Percentiles rank a stretch among this genome's conserved stretches.
Conservation (phyloP, 805 yeast genomes). For the Yarrowia sp. region DNA sequence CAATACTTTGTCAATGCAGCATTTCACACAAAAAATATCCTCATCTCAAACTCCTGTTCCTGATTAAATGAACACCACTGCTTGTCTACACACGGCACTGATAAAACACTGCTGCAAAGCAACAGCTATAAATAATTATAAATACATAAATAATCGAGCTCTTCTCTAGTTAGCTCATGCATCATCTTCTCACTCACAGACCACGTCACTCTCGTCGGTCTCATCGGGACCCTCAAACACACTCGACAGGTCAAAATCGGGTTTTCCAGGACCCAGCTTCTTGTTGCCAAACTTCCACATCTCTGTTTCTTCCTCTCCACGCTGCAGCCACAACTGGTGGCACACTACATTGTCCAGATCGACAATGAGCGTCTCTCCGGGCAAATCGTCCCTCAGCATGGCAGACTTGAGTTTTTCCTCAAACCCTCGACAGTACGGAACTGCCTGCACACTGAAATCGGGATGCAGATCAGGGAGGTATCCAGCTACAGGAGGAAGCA, state of each 20-base stretch:
- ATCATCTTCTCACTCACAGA: neutral
- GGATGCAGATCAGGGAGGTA: slow-evolving; percentile 35
- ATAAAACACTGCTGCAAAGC: neutral
- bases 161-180: slow-evolving; percentile 4
- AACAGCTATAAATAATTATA: slow-evolving; percentile 10
- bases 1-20: too few species aligned
- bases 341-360: slow-evolving; percentile 22
- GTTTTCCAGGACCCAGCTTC: slow-evolving; percentile 25
- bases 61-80: too few species aligned
- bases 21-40: too few species aligned
- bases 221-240: neutral
- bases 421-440: slow-evolving; percentile 31
- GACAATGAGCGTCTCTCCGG: slow-evolving; percentile 19
- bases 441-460: slow-evolving; percentile 34
- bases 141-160: slow-evolving; percentile 10
- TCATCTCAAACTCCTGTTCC: too few species aligned
- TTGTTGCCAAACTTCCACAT: slow-evolving; percentile 19
- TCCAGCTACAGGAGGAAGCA: slow-evolving; percentile 34
- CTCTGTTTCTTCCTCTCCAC: slow-evolving; percentile 6
- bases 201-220: neutral
- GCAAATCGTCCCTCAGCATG: slow-evolving; percentile 31
- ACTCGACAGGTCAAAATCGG: neutral
- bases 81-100: neutral
- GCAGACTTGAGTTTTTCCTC: slow-evolving; percentile 32
- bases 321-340: slow-evolving; percentile 21